A percentile compares a stretch with the other conserved stretches of the same genome.
These are phyloP conservation scores for Talaromyces sp. DNA, from an alignment of 2,329 filamentous ascomycete species.

Conservation along the genomic window DNA sequence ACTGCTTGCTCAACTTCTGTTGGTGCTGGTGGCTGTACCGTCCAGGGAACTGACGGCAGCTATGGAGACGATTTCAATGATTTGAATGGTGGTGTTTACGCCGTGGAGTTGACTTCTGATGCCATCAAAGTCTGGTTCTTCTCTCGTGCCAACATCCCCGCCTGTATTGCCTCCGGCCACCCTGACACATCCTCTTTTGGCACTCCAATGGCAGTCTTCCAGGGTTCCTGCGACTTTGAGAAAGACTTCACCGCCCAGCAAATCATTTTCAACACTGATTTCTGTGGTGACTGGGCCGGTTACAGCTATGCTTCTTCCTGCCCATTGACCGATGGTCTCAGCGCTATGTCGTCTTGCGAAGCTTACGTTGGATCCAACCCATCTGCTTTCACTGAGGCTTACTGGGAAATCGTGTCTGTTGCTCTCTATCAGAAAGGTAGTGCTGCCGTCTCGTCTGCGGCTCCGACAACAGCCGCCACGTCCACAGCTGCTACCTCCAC, in stretches of 20 bases:
- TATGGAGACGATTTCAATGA: conserved; percentile 56
- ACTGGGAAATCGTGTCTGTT: conserved; percentile 73
- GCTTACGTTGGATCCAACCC: conserved; percentile 72
- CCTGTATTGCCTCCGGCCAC: conserved; percentile 41
- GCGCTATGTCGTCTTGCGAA: conserved; percentile 63
- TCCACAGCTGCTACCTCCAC: not conserved
- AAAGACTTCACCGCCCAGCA: conserved; percentile 41
- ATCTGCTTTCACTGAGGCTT: conserved; percentile 65
- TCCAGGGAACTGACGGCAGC: conserved; percentile 37
- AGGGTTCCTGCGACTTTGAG: conserved; percentile 41
- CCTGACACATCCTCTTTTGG: conserved; percentile 49
- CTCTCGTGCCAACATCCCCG: conserved; percentile 42
- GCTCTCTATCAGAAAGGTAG: conserved; percentile 56
- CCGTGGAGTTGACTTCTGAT: conserved; percentile 46
- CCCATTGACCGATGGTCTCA: conserved; percentile 57
- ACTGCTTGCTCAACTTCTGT: conserved; percentile 48
- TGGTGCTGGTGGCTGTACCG: conserved; percentile 40
- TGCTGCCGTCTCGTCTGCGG: conserved; percentile 7
- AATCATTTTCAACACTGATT: conserved; percentile 52
- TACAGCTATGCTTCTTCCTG: conserved; percentile 45
- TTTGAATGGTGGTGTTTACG: conserved; percentile 49
- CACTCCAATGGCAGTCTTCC: conserved; percentile 45
- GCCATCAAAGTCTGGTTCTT: conserved; percentile 55
- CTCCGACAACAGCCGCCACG: not conserved
- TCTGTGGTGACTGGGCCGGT: conserved; percentile 57